These are phyloP conservation scores for Zygosaccharomyces sapae DNA, from an alignment of 1,139 yeast genomes.

Conservation along the genomic window DNA sequence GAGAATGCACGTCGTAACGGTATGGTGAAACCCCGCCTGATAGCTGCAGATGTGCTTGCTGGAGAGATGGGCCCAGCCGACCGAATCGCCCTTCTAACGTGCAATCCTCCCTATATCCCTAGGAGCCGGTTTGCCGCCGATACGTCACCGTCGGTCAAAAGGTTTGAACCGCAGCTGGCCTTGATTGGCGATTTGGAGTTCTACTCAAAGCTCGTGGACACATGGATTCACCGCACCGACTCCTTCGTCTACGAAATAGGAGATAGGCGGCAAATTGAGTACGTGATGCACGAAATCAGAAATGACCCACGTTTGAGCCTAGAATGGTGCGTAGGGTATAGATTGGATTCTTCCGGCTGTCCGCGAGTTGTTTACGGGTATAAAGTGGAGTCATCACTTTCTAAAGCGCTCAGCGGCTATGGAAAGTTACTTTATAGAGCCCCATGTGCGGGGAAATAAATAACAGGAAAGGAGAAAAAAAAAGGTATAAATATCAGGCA, in stretches of 20 bases:
- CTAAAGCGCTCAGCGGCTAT: slow-evolving; percentile 3
- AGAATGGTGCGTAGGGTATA: slow-evolving; percentile 32
- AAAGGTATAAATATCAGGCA: not conserved
- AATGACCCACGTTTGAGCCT: slow-evolving; percentile 3
- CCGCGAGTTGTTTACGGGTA: slow-evolving; percentile 38
- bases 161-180: slow-evolving; percentile 74
- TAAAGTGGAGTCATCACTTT: slow-evolving; percentile 5
- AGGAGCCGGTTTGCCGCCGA: slow-evolving; percentile 39
- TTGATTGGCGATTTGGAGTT: slow-evolving; percentile 72
- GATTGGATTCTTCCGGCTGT: slow-evolving; percentile 35
- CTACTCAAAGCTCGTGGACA: slow-evolving; percentile 51
- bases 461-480: not conserved
- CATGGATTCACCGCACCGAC: slow-evolving; percentile 29
- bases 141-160: slow-evolving; percentile 57
- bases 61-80: not conserved
- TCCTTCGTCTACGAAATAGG: slow-evolving; percentile 47
- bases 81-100: slow-evolving; percentile 51
- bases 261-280: slow-evolving; percentile 33
- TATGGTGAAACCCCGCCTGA: slow-evolving; percentile 14
- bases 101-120: slow-evolving; percentile 91
- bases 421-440: slow-evolving; percentile 3
- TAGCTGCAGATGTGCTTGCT: slow-evolving; percentile 24
- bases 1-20: slow-evolving; percentile 40
- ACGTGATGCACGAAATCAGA: slow-evolving; percentile 17
- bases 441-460: not conserved